A percentile compares a stretch with the other conserved stretches of the same genome.
Evolutionary conservation across 2,329 filamentous ascomycete genomes (phyloP).

Genomic region (Didymosphaeria variabile): DNA sequence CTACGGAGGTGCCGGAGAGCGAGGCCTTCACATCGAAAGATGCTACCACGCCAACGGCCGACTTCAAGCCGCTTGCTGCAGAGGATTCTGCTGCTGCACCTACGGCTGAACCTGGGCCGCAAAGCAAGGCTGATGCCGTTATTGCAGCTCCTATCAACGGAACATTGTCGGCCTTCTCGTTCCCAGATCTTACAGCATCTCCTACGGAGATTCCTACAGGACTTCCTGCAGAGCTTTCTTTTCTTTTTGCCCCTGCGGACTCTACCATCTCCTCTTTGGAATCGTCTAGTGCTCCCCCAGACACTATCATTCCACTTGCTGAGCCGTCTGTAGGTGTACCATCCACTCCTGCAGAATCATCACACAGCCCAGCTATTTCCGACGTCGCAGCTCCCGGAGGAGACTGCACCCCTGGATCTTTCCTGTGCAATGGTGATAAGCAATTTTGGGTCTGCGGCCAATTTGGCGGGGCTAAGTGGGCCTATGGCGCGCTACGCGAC

Average conservation of each 20-base stretch:
- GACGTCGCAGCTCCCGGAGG: conserved; percentile 38
- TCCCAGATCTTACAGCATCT: neutral
- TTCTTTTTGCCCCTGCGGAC: neutral
- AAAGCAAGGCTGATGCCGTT: neutral
- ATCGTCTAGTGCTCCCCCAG: neutral
- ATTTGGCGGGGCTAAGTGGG: conserved; percentile 28
- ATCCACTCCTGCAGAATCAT: neutral
- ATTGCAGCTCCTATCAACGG: neutral
- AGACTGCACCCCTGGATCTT: conserved; percentile 51
- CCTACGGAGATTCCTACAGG: neutral
- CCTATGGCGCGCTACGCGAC: conserved; percentile 40
- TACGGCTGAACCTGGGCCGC: neutral
- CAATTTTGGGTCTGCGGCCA: conserved; percentile 50
- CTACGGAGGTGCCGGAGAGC: neutral
- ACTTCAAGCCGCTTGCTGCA: neutral
- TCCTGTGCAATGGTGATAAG: conserved; percentile 48
- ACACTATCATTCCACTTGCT: neutral
- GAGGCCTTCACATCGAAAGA: neutral
- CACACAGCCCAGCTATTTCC: neutral
- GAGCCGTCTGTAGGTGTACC: neutral
- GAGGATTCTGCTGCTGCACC: neutral
- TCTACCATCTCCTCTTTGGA: neutral
- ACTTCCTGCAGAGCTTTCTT: neutral
- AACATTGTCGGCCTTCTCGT: neutral
- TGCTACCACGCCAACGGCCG: neutral